A percentile compares a stretch with the other conserved stretches of the same genome.
These are phyloP conservation scores for Firmiana major DNA, from an alignment of 345 rosid genomes.

Conservation along the genomic window DNA sequence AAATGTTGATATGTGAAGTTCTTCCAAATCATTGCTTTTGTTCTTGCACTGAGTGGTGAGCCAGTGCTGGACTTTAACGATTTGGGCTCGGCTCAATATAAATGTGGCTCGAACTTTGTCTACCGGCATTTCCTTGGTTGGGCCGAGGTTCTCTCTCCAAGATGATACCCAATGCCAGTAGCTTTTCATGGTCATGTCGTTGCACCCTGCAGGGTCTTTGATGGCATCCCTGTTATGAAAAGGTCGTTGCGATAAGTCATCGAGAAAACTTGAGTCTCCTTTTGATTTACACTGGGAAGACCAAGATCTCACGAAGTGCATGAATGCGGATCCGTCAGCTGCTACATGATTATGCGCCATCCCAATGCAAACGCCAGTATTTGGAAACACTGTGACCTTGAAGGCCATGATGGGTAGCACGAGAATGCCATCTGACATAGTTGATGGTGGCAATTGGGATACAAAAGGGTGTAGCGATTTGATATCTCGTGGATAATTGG, in stretches of 20 bases:
- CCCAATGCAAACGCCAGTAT: slow-evolving; percentile 37
- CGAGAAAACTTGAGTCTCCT: not conserved
- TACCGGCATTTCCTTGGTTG: not conserved
- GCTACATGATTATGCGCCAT: slow-evolving; percentile 40
- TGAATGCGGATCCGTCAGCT: slow-evolving; percentile 41
- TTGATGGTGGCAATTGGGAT: not conserved
- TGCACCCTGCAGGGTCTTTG: slow-evolving; percentile 31
- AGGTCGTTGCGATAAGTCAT: slow-evolving; percentile 3
- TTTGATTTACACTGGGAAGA: slow-evolving; percentile 23
- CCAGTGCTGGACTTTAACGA: slow-evolving; percentile 25
- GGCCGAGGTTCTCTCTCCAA: not conserved
- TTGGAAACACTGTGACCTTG: slow-evolving; percentile 35
- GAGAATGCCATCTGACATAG: not conserved
- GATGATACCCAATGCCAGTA: slow-evolving; percentile 22
- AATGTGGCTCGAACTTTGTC: slow-evolving; percentile 34
- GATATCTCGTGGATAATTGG: slow-evolving; percentile 17
- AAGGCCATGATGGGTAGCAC: slow-evolving; percentile 30
- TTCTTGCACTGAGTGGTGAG: slow-evolving; percentile 17
- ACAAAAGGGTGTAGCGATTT: slow-evolving; percentile 3
- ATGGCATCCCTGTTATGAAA: slow-evolving; percentile 23
- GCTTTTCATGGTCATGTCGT: slow-evolving; percentile 16
- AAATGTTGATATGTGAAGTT: slow-evolving; percentile 24
- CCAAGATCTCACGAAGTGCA: slow-evolving; percentile 43
- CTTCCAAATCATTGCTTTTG: not conserved
- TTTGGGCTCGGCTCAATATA: slow-evolving; percentile 16